A percentile compares a stretch with the other conserved stretches of the same genome.
These are phyloP conservation scores for Corrigiola litoralis DNA, from an alignment of 179 eudicot species.

Conservation along the genomic window DNA sequence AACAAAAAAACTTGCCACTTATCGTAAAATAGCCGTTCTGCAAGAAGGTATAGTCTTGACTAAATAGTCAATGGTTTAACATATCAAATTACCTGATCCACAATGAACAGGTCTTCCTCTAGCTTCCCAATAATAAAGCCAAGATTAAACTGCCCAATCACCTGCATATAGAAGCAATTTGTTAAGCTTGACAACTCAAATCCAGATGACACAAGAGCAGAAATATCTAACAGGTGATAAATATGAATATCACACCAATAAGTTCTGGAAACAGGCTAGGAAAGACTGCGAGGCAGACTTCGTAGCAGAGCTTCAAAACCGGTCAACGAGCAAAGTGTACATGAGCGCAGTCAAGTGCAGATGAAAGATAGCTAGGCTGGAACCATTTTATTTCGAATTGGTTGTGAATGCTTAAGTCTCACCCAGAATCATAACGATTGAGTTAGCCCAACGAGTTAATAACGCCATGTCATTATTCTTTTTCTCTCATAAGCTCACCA, in stretches of 20 bases:
- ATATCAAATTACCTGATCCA: slow-evolving; percentile 86
- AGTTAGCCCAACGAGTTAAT: too few species aligned
- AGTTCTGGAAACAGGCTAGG: not conserved
- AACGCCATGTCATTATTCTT: too few species aligned
- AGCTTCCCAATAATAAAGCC: slow-evolving; percentile 93
- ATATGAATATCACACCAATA: not conserved
- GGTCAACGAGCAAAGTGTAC: too few species aligned
- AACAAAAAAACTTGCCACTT: not conserved
- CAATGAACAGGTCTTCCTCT: slow-evolving; percentile 83
- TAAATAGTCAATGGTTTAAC: too few species aligned
- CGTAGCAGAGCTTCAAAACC: too few species aligned
- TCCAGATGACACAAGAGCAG: not conserved
- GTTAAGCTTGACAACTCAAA: slow-evolving; percentile 2
- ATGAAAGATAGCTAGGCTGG: too few species aligned
- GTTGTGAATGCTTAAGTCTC: too few species aligned
- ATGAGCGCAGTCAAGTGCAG: too few species aligned
- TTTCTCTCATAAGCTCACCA: too few species aligned
- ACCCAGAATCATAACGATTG: too few species aligned
- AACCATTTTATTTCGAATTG: too few species aligned
- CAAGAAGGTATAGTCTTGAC: too few species aligned
- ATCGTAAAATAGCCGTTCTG: not conserved
- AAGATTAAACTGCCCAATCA: slow-evolving; percentile 93
- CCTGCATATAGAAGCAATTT: slow-evolving; percentile 32
- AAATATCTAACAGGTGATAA: not conserved
- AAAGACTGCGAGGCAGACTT: not conserved